Conservation (phyloP, 73 alveolate species). For the Uronychia setigera region DNA sequence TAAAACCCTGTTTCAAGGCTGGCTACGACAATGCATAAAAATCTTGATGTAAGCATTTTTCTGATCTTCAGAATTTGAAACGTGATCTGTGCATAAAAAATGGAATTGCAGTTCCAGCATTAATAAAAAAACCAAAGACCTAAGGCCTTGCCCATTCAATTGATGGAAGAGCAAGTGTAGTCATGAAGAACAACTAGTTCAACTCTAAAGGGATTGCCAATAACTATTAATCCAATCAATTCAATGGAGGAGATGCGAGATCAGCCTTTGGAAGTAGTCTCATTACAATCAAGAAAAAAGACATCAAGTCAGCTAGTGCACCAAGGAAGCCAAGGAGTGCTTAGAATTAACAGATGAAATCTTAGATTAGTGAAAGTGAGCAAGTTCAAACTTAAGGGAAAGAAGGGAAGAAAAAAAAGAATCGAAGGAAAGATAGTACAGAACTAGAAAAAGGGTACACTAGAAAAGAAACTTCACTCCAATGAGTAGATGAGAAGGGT, state of each 20-base stretch:
- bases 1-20: slow-evolving; percentile 66
- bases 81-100: background rate
- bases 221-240: background rate
- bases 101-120: background rate
- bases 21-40: slow-evolving; percentile 3
- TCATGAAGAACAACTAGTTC: no score
- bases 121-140: background rate
- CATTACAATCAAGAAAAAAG: background rate
- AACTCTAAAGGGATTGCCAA: background rate
- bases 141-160: background rate
- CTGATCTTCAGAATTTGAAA: background rate
- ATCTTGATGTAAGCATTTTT: background rate
- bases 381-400: background rate
- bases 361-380: background rate
- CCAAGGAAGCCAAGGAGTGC: slow-evolving; percentile 4
- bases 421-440: background rate
- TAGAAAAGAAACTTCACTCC: background rate
- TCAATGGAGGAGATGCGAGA: background rate
- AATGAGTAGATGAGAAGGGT: background rate
- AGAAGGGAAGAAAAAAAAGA: background rate
- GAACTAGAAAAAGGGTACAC: background rate
- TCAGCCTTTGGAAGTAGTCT: background rate
- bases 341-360: background rate
- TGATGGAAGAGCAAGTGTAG: background rate
- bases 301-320: background rate